Conservation (phyloP, 257 asterid species). For the Solanum arcanum region DNA sequence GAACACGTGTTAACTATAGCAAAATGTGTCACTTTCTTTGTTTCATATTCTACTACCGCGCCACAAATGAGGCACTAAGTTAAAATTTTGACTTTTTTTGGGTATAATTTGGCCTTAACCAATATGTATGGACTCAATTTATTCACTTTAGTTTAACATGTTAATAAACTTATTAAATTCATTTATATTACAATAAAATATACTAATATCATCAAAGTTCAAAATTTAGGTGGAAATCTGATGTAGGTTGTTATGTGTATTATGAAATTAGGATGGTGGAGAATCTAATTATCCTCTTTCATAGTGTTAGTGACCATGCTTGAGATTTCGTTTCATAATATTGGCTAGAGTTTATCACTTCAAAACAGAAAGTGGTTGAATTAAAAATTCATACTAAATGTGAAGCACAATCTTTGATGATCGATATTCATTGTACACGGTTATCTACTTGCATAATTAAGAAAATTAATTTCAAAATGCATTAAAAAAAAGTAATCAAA, state of each 20-base stretch:
- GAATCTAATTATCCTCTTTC: background rate
- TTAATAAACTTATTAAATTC: background rate
- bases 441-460: background rate
- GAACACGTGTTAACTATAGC: background rate
- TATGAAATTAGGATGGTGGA: background rate
- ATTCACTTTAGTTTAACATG: background rate
- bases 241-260: background rate
- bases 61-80: background rate
- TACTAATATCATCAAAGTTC: background rate
- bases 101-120: background rate
- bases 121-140: background rate
- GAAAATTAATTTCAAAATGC: background rate
- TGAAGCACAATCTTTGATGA: background rate
- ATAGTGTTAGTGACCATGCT: background rate
- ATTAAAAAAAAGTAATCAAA: background rate
- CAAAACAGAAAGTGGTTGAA: background rate
- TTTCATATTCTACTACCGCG: background rate
- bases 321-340: background rate
- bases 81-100: background rate
- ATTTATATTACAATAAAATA: background rate
- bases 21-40: background rate
- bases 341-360: background rate
- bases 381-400: background rate
- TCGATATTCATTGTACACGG: background rate
- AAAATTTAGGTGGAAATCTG: background rate